Conservation (phyloP, 2,329 filamentous ascomycete genomes). For the Diaporthe ampelina region DNA sequence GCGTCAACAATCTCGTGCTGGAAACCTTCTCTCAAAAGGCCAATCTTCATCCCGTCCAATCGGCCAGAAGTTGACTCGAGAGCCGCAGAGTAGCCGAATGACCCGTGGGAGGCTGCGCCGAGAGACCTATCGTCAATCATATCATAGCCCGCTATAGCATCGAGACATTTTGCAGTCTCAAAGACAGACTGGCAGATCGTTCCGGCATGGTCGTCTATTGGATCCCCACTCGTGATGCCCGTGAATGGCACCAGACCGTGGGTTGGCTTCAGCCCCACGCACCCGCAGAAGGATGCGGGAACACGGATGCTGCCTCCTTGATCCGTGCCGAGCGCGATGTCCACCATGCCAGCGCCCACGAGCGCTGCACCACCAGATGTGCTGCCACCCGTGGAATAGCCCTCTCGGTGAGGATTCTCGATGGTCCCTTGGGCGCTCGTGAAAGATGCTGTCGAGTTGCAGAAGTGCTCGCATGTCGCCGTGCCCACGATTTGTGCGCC, state of each 20-base stretch:
- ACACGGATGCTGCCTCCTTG: conserved; percentile 61
- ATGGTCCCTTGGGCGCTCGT: conserved; percentile 61
- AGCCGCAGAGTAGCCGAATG: neutral
- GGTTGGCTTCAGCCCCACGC: conserved; percentile 65
- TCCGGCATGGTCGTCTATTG: conserved; percentile 65
- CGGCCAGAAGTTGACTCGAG: neutral
- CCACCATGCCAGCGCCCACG: conserved; percentile 55
- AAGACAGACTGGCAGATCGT: conserved; percentile 50
- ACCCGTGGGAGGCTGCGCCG: conserved; percentile 45
- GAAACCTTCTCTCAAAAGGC: conserved; percentile 8
- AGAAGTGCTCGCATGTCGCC: conserved; percentile 67
- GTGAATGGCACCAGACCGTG: conserved; percentile 66
- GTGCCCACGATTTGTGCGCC: conserved; percentile 65
- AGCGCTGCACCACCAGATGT: conserved; percentile 62
- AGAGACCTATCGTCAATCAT: conserved; percentile 60
- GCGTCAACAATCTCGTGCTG: conserved; percentile 4
- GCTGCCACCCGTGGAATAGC: conserved; percentile 64
- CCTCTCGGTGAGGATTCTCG: conserved; percentile 59
- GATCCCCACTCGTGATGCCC: conserved; percentile 61
- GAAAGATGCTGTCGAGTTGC: conserved; percentile 62
- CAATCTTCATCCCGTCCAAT: conserved; percentile 15
- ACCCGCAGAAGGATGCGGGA: conserved; percentile 59
- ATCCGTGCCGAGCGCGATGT: conserved; percentile 56
- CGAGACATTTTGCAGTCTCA: conserved; percentile 56
- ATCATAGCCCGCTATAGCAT: conserved; percentile 63